These are phyloP conservation scores for Candolleomyces efflorescens DNA, from an alignment of 768 basidiomycete genomes.

Conservation along the genomic window DNA sequence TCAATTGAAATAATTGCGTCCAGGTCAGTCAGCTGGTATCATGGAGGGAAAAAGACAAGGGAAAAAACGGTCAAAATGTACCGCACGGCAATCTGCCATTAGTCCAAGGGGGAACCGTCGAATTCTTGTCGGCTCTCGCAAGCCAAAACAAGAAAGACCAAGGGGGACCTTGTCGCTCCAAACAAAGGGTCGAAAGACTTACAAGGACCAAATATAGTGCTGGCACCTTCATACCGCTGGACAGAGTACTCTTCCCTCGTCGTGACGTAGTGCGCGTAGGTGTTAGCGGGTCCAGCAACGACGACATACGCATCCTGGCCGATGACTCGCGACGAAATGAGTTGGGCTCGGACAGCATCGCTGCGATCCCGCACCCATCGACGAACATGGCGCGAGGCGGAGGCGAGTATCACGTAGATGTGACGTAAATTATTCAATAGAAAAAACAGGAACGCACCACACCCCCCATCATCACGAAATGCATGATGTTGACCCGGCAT, in stretches of 20 bases:
- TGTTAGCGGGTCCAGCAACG: conserved; percentile 77
- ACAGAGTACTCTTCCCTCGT: conserved; percentile 70
- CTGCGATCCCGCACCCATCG: conserved; percentile 27
- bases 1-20: background rate
- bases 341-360: conserved; percentile 58
- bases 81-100: background rate
- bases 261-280: conserved; percentile 71
- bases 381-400: background rate
- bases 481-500: background rate
- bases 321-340: conserved; percentile 61
- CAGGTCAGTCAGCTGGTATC: background rate
- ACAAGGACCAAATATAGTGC: conserved; percentile 76
- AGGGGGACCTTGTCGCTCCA: no score
- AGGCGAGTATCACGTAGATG: background rate
- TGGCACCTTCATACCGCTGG: conserved; percentile 80
- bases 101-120: no score
- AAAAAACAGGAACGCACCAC: background rate
- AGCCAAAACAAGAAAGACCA: background rate
- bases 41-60: conserved; percentile 6
- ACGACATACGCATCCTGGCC: conserved; percentile 71
- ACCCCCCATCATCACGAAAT: background rate
- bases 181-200: conserved; percentile 26
- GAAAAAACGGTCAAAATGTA: conserved; percentile 3
- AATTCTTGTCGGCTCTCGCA: background rate
- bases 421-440: conserved; percentile 9